Base-by-base conservation (phyloP, 345 rosid genomes). In the Salix suchowensis region DNA sequence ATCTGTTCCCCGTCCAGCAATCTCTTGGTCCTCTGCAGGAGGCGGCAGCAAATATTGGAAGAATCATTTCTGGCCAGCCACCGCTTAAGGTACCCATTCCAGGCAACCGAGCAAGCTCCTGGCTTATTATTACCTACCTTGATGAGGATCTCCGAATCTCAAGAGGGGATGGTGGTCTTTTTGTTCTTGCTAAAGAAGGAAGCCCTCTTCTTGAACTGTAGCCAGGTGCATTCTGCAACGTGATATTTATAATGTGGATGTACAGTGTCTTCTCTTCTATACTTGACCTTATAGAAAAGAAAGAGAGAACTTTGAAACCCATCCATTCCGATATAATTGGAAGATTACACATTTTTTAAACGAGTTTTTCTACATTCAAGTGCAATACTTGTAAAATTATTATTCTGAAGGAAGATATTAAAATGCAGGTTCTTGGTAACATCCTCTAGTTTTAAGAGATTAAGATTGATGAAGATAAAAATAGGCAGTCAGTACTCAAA, bases 131-230 rank as follows among this genome's bases (percentile, higher is more conserved):
- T 68, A 90, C 98, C 11, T 95, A 91, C 80, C 98, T 95, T 15
- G 98, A 95, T 67, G 82, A 88, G 55, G 98, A 95, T 85, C 75
- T 95, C 74, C 88, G 92, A 78, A 95, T 95, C 77, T 93, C 98
- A 28, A 91, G 97, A 79, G 98, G 98, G 16, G 98, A 95, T 13
- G 98, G 98, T 37, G 98, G 98, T 64, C 92, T 95, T 54, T 95
- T 95, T 70, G 91, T 95, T 81, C 98, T 95, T 71, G 97, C 79
- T 19, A 91, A 87, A 78, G 92, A 89, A 85, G 98, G 98, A 48
- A 89, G 97, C 80, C 88, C 98, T 86, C 93, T 95, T 79, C 90
- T 96, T 68, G 82, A 84, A 52, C 85, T 79, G 85, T 84, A 82
- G 76, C 80, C 69, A 68, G 84, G 78, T 75, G 69, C 52, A 60